These are phyloP conservation scores for Cercospora nicotianae DNA, from an alignment of 2,329 filamentous ascomycete species.

Conservation along the genomic window DNA sequence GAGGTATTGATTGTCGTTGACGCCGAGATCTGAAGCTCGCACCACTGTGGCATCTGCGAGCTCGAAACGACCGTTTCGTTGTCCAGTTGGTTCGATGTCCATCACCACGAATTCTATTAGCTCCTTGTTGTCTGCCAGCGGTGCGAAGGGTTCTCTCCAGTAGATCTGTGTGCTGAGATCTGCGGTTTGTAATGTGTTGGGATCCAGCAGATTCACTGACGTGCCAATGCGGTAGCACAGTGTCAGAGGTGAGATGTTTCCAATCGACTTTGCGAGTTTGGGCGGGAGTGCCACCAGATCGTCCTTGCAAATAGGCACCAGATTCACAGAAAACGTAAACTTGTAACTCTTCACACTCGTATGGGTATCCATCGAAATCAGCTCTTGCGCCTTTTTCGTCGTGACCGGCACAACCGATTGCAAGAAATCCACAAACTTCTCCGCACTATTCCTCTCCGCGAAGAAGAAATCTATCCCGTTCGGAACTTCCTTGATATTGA, in stretches of 20 bases:
- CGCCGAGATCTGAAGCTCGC: slow-evolving; percentile 79
- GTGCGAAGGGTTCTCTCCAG: slow-evolving; percentile 85
- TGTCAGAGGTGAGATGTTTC: slow-evolving; percentile 83
- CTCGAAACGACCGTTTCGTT: slow-evolving; percentile 75
- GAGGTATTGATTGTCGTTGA: slow-evolving; percentile 85
- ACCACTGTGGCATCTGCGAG: slow-evolving; percentile 87
- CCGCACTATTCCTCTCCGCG: slow-evolving; percentile 81
- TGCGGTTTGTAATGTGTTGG: slow-evolving; percentile 84
- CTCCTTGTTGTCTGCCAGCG: slow-evolving; percentile 79
- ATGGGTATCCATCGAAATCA: slow-evolving; percentile 91
- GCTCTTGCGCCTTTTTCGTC: slow-evolving; percentile 81
- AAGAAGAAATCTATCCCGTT: slow-evolving; percentile 98
- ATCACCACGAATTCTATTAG: slow-evolving; percentile 92
- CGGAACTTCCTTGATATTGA: slow-evolving; percentile 97
- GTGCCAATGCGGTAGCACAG: slow-evolving; percentile 89
- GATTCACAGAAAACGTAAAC: slow-evolving; percentile 83
- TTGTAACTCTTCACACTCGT: slow-evolving; percentile 92
- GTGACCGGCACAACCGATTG: slow-evolving; percentile 76
- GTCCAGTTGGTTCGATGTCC: slow-evolving; percentile 81
- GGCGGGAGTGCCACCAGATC: slow-evolving; percentile 92
- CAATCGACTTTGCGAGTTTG: slow-evolving; percentile 79
- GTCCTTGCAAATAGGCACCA: slow-evolving; percentile 96
- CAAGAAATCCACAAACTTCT: slow-evolving; percentile 89
- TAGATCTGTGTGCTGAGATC: slow-evolving; percentile 81
- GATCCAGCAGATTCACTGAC: slow-evolving; percentile 84